Percentiles rank a stretch among this genome's conserved stretches.
These are phyloP conservation scores for Lachancea waltii DNA, from an alignment of 805 yeast species.

Conservation along the genomic window DNA sequence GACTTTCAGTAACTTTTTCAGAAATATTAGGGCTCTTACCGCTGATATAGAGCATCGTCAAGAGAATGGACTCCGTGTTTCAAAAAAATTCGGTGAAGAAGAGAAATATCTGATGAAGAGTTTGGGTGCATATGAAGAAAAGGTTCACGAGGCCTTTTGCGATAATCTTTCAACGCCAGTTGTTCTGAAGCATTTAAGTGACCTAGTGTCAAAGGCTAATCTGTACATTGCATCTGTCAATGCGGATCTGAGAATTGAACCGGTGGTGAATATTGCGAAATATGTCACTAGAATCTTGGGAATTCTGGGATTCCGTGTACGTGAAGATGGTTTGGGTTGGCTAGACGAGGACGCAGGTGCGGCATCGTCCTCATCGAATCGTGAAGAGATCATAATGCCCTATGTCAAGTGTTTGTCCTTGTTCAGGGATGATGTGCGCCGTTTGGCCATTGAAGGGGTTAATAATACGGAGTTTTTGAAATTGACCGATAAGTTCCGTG, in stretches of 20 bases:
- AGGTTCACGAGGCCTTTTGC: constrained; percentile 72
- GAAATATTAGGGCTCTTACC: constrained; percentile 75
- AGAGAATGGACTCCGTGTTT: constrained; percentile 43
- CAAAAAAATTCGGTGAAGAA: constrained; percentile 50
- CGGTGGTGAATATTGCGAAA: constrained; percentile 52
- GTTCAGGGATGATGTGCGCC: constrained; percentile 79
- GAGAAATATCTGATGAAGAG: constrained; percentile 54
- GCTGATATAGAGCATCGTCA: constrained; percentile 53
- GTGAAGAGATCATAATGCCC: constrained; percentile 73
- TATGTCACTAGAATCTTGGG: constrained; percentile 67
- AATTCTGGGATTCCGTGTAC: constrained; percentile 69
- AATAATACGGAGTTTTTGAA: constrained; percentile 47
- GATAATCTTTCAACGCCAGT: constrained; percentile 81
- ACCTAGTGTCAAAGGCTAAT: constrained; percentile 65
- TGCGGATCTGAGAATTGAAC: constrained; percentile 53
- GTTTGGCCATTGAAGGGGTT: constrained; percentile 58
- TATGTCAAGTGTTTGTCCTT: constrained; percentile 68
- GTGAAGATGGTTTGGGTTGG: constrained; percentile 81
- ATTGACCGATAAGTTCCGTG: constrained; percentile 72
- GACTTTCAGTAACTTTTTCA: constrained; percentile 74
- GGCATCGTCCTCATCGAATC: constrained; percentile 18
- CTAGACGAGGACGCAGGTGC: constrained; percentile 21
- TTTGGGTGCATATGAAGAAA: constrained; percentile 45
- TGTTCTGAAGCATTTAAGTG: constrained; percentile 59
- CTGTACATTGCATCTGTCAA: constrained; percentile 58